A percentile compares a stretch with the other conserved stretches of the same genome.
Conservation (phyloP, 441 rosid species). For the Capsella rubella region DNA sequence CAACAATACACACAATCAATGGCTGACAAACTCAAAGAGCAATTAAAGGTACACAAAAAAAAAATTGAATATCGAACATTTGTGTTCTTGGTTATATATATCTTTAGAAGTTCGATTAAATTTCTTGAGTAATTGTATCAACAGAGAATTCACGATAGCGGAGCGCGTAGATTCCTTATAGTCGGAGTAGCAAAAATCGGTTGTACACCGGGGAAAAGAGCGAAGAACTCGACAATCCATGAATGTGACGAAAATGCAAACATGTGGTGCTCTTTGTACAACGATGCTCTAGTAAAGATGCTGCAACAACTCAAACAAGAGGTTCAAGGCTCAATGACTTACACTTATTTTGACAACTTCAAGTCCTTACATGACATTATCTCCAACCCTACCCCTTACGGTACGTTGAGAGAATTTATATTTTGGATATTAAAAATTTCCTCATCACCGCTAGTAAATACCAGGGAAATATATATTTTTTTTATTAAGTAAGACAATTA, state of each 20-base stretch:
- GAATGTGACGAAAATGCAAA: conserved; percentile 62
- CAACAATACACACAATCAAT: conserved; percentile 54
- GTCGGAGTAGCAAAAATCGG: conserved; percentile 63
- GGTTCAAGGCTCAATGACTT: conserved; percentile 49
- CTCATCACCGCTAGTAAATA: not conserved
- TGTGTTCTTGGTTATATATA: not conserved
- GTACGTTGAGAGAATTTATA: conserved; percentile 45
- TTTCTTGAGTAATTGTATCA: not conserved
- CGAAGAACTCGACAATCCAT: conserved; percentile 42
- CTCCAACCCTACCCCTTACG: conserved; percentile 57
- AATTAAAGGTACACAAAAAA: conserved; percentile 54
- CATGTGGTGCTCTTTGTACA: conserved; percentile 51
- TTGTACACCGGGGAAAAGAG: conserved; percentile 65
- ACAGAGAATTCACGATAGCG: conserved; percentile 59
- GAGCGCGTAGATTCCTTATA: conserved; percentile 66
- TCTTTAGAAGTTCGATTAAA: not conserved
- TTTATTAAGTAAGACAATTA: no score
- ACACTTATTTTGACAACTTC: conserved; percentile 64
- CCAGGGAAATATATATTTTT: not conserved
- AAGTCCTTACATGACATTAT: conserved; percentile 48
- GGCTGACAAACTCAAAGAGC: conserved; percentile 56
- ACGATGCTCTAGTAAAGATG: conserved; percentile 50
- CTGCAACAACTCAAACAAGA: conserved; percentile 55
- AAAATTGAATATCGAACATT: not conserved
- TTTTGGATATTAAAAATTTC: not conserved